Evolutionary conservation across 2,329 filamentous ascomycete species (phyloP), one percentile per base, ranked within the genome.

Genomic region (Fusarium sp.): DNA sequence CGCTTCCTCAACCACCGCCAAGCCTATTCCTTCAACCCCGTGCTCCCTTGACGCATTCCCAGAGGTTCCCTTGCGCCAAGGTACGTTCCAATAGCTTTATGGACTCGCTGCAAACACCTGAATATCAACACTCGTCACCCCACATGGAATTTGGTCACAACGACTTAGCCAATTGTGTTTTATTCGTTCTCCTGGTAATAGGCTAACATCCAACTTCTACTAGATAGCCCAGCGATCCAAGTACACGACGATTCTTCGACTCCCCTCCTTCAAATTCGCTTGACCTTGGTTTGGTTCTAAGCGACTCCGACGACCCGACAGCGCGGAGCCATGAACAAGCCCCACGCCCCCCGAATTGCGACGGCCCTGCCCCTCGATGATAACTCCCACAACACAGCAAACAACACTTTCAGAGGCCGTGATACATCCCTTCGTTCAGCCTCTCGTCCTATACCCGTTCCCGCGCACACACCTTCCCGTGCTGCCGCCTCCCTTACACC

Each of bases 321-420:
- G 45, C 59, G 53, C 66, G 68, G 68, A 73, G 71, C 70, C 73
- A 78, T 78, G 76, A 77, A 69, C 68, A 74, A 56, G 67, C 68
- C 76, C 70, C 71, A 74, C 56, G 53, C 62, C 35, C 68, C 71
- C 59, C 72, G 63, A 57, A 67, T 66, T 67, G 60, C 70, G 68
- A 75, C 71, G 65, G 71, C 72, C 51, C 65, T 74, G 65, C 65
- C 72, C 61, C 63, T 72, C 56, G 71, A 73, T 58, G 56, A 70
- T 41, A 61, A 57, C 43, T 57, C 61, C 20, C 54, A 55, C 56
- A 52, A 68, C 41, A 44, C 59, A 45, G 59, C 56, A 47, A 63
- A 59, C 46, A 57, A 48, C 25, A 56, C 66, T 46, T 54, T 46
- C 25, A 65, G 62, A 52, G 60, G 56, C 43, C 67, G 58, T 53